A percentile compares a stretch with the other conserved stretches of the same genome.
These are phyloP conservation scores for Gaeumannomyces sp. DNA, from an alignment of 2,329 filamentous ascomycete genomes.

Conservation along the genomic window DNA sequence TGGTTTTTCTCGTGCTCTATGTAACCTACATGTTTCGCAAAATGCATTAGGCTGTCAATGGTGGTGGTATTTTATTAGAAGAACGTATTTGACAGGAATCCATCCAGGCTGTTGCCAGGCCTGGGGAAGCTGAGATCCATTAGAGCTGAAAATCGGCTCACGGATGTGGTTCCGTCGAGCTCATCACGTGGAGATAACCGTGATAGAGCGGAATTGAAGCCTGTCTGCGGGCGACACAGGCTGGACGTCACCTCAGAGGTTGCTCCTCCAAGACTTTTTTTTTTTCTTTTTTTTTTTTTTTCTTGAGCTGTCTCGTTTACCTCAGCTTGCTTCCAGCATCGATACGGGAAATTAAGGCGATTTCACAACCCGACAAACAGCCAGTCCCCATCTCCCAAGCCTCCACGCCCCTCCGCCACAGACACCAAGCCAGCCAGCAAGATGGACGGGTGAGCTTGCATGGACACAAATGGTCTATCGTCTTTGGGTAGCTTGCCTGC, in stretches of 20 bases:
- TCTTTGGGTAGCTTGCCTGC: neutral
- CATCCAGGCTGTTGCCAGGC: too few species aligned
- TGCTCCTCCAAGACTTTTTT: constrained; percentile 4
- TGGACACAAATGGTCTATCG: neutral
- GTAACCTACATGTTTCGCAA: neutral
- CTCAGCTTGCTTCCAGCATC: neutral
- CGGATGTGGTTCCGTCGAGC: neutral
- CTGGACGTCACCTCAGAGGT: neutral
- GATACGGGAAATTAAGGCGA: too few species aligned
- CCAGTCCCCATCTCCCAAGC: neutral
- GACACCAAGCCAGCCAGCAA: constrained; percentile 1
- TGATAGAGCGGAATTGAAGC: neutral
- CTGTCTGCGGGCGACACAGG: too few species aligned
- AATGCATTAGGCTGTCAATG: too few species aligned
- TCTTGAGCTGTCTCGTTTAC: neutral
- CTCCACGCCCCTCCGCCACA: neutral
- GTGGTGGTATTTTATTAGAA: too few species aligned
- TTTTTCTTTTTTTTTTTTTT: constrained; percentile 5
- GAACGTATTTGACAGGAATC: too few species aligned
- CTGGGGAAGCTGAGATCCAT: too few species aligned
- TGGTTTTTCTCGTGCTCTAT: neutral
- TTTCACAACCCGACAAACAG: too few species aligned
- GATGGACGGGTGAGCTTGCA: constrained; percentile 6
- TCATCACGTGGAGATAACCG: neutral
- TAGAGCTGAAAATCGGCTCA: too few species aligned